Percentiles rank a stretch among this genome's conserved stretches.
phyloP scores from a whole-genome alignment of 768 basidiomycete species.

The Lyophyllum atratum region DNA sequence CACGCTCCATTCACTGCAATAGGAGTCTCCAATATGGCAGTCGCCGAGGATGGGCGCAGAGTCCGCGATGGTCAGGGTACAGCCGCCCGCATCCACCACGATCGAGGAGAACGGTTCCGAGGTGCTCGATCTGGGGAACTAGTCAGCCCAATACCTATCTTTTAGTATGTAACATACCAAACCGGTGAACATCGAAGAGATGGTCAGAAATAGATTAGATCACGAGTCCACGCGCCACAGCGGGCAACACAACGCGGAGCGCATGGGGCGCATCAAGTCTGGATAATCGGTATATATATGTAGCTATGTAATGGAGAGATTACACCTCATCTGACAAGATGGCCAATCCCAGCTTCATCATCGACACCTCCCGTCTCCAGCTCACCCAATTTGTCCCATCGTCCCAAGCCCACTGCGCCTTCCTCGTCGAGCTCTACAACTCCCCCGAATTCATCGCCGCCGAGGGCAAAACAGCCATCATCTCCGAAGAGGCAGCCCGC shows the following conservation, averaged over 20 bases:
- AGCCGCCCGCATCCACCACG: constrained; percentile 69
- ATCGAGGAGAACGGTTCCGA: constrained; percentile 75
- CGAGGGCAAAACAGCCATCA: neutral
- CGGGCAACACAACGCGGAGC: too few species aligned
- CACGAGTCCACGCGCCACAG: too few species aligned
- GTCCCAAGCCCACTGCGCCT: neutral
- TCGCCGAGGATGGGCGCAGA: constrained; percentile 78
- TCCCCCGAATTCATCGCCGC: neutral
- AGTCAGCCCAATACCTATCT: neutral
- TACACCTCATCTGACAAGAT: neutral
- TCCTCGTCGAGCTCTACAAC: neutral
- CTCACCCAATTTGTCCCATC: neutral
- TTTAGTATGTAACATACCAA: constrained; percentile 49
- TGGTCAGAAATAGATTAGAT: neutral
- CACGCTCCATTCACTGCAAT: constrained; percentile 90
- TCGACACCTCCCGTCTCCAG: neutral
- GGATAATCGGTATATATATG: too few species aligned
- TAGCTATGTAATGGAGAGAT: too few species aligned
- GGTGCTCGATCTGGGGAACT: constrained; percentile 77
- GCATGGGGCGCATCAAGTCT: too few species aligned
- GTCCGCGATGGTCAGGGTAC: constrained; percentile 76
- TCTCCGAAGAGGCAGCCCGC: neutral
- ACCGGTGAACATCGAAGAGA: constrained; percentile 70
- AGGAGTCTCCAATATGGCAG: constrained; percentile 91
- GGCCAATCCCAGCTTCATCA: neutral